Evolutionary conservation across 2,329 filamentous ascomycete species (phyloP).

Genomic region (Trichoderma sp.): DNA sequence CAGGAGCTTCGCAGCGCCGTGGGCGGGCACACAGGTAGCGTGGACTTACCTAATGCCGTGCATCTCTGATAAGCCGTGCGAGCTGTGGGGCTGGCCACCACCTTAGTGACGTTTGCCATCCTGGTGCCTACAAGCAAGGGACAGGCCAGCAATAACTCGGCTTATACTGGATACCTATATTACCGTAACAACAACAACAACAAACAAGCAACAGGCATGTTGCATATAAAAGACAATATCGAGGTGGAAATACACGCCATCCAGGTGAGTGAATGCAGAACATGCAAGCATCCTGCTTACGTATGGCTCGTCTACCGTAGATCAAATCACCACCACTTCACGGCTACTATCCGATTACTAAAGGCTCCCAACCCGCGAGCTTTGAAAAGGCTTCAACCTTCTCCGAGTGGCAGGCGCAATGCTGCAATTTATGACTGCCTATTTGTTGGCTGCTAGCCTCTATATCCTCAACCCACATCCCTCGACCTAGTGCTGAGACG

Average conservation of each 20-base stretch:
- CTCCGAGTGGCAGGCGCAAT: background rate
- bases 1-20: background rate
- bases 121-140: constrained; percentile 21
- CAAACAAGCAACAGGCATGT: background rate
- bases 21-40: constrained; percentile 26
- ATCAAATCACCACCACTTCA: background rate
- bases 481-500: background rate
- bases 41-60: background rate
- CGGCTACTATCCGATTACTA: background rate
- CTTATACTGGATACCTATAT: too few species aligned
- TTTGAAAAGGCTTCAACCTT: background rate
- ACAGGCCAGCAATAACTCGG: background rate
- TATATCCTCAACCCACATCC: background rate
- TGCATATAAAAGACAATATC: background rate
- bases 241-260: background rate
- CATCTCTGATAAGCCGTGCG: background rate
- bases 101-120: constrained; percentile 26
- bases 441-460: background rate
- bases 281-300: background rate
- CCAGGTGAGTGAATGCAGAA: background rate
- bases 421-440: background rate
- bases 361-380: background rate
- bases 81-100: constrained; percentile 15
- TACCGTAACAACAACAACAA: too few species aligned
- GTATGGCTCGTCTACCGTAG: background rate